Evolutionary conservation across 2,329 filamentous ascomycete genomes (phyloP), one percentile per base, ranked within the genome.

Genomic region (Fusarium sp.): DNA sequence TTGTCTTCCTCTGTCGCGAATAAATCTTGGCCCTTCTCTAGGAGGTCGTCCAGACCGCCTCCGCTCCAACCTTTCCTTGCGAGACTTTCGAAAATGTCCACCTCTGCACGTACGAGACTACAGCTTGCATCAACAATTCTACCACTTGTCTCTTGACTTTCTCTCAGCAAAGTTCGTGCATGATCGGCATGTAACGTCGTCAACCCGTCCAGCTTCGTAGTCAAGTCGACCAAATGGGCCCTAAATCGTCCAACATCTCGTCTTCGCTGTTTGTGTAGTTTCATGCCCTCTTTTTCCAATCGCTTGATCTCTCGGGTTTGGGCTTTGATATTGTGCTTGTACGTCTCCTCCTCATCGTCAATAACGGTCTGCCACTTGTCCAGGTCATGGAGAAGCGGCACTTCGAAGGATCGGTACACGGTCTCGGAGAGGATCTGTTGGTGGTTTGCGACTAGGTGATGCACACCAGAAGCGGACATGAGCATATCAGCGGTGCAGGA

Each of bases 351-450:
- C 74, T 91, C 89, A 72, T 91, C 89, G 63, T 89, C 88, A 62
- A 91, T 87, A 71, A 87, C 85, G 55, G 83, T 83, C 56, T 85
- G 84, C 88, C 89, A 92, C 68, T 85, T 85, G 77, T 92, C 89
- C 30, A 91, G 82, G 79, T 91, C 89, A 79, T 91, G 88, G n/a
- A 91, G 82, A 23, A 92, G 81, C 6, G 89, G 89, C 40, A 91
- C 88, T 78, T 92, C 89, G 76, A 92, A 91, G 62, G 84, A 85
- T 57, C 89, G 84, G 78, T 92, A 91, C 11, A 92, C 88, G 1
- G 88, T 91, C 79, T 92, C 89, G 68, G 85, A 88, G 5, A 92
- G 84, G 72, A 92, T 91, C 75, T 91, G 88, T 77, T 90, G 88
- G 81, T 92, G 89, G 79, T 91, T 92, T 47, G 89, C 89, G 61